Percentiles rank a stretch among this genome's conserved stretches.
Evolutionary conservation across 257 asterid genomes (phyloP).

Genomic region (Lantana camara): DNA sequence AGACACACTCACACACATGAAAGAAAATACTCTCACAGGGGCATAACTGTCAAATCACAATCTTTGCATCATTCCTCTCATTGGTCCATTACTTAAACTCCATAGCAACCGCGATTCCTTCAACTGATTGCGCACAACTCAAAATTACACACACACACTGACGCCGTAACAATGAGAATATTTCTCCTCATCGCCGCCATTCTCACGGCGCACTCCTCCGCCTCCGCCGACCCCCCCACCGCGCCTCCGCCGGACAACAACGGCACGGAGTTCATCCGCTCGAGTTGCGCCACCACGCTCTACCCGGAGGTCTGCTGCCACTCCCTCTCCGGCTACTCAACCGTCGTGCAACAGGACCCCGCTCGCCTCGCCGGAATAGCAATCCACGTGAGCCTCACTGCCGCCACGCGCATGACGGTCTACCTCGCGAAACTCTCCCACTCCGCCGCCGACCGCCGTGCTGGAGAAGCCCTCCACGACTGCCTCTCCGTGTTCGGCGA

Average conservation of each 20-base stretch:
- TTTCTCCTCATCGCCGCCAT: constrained; percentile 29
- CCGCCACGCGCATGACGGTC: constrained; percentile 37
- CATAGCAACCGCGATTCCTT: neutral
- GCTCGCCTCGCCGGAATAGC: constrained; percentile 65
- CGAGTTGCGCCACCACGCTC: constrained; percentile 59
- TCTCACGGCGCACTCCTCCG: constrained; percentile 36
- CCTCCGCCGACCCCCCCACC: constrained; percentile 17
- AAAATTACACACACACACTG: neutral
- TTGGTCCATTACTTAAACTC: constrained; percentile 26
- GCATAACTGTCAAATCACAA: constrained; percentile 28
- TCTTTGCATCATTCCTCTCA: neutral
- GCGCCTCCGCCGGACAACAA: neutral
- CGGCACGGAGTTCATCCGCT: constrained; percentile 64
- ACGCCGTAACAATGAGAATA: constrained; percentile 28
- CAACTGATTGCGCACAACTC: neutral
- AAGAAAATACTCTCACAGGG: neutral
- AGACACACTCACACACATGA: neutral
- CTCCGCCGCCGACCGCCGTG: constrained; percentile 53
- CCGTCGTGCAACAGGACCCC: constrained; percentile 52
- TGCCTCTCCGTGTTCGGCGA: constrained; percentile 61
- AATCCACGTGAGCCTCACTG: constrained; percentile 62
- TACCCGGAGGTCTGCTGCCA: constrained; percentile 68
- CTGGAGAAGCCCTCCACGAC: constrained; percentile 66
- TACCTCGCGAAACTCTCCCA: constrained; percentile 59
- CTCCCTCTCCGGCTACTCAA: constrained; percentile 61